Conservation (phyloP, 1,139 yeast genomes). For the Pichia cactophila region DNA sequence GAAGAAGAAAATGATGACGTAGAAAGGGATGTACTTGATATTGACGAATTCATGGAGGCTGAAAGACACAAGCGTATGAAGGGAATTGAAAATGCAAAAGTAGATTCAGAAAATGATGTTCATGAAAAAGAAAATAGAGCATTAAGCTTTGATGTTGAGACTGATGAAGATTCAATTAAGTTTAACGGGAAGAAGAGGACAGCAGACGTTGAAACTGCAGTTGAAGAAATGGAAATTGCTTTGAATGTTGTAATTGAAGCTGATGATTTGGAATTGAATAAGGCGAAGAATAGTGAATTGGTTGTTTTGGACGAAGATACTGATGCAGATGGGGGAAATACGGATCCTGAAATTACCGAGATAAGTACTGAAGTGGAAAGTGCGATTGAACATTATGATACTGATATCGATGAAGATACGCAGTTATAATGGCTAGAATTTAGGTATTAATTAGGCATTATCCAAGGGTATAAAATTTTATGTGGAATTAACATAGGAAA, state of each 20-base stretch:
- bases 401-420: neutral
- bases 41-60: slow-evolving; percentile 25
- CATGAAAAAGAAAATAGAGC: slow-evolving; percentile 55
- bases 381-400: neutral
- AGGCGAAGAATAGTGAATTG: neutral
- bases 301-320: slow-evolving; percentile 7
- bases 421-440: neutral
- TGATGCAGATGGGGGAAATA: slow-evolving; percentile 4
- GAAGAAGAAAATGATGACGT: slow-evolving; percentile 7
- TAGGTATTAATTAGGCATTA: too few relatives aligned
- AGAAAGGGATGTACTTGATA: slow-evolving; percentile 23
- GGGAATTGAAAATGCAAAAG: slow-evolving; percentile 41
- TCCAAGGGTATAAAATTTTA: neutral
- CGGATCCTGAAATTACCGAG: neutral
- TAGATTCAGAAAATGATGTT: neutral
- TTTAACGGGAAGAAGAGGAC: neutral
- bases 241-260: neutral
- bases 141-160: neutral
- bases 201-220: neutral
- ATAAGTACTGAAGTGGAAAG: slow-evolving; percentile 1
- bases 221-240: neutral
- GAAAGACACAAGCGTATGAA: slow-evolving; percentile 28
- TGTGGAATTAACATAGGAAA: neutral
- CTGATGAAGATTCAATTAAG: neutral
- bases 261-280: neutral